phyloP scores from a whole-genome alignment of 257 asterid species.

The Lithospermum erythrorhizon region DNA sequence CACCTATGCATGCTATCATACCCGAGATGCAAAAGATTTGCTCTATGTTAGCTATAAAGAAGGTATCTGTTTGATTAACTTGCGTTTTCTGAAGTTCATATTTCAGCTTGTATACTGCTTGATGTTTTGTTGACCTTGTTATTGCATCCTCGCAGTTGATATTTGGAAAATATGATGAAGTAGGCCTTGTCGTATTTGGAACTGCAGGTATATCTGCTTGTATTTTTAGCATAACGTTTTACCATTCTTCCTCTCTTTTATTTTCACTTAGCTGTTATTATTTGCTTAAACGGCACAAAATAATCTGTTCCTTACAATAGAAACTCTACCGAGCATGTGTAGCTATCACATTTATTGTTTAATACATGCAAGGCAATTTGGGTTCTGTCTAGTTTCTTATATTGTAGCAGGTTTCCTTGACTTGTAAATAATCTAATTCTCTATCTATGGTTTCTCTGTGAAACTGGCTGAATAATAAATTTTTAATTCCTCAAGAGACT shows the following conservation, averaged over 20 bases:
- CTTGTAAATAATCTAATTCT: neutral
- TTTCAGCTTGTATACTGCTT: neutral
- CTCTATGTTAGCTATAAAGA: constrained; percentile 69
- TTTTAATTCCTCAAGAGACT: constrained; percentile 51
- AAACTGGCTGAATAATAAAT: constrained; percentile 1
- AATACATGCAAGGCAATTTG: no score
- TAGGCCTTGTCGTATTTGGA: constrained; percentile 72
- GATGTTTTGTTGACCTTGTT: neutral
- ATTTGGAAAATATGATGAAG: constrained; percentile 64
- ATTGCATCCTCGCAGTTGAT: constrained; percentile 49
- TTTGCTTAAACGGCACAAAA: neutral
- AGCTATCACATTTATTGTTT: no score
- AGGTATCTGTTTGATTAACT: constrained; percentile 31
- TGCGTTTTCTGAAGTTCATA: neutral
- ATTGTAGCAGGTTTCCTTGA: neutral
- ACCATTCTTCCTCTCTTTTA: neutral
- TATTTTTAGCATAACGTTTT: neutral
- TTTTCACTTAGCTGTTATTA: neutral
- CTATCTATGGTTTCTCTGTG: neutral
- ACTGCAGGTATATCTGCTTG: constrained; percentile 48
- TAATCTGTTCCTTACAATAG: neutral
- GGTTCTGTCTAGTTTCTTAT: no score
- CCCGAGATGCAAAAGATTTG: constrained; percentile 80
- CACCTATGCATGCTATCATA: constrained; percentile 66
- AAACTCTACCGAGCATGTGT: neutral